phyloP scores from a whole-genome alignment of 257 asterid species.

The Solanum chmielewskii region DNA sequence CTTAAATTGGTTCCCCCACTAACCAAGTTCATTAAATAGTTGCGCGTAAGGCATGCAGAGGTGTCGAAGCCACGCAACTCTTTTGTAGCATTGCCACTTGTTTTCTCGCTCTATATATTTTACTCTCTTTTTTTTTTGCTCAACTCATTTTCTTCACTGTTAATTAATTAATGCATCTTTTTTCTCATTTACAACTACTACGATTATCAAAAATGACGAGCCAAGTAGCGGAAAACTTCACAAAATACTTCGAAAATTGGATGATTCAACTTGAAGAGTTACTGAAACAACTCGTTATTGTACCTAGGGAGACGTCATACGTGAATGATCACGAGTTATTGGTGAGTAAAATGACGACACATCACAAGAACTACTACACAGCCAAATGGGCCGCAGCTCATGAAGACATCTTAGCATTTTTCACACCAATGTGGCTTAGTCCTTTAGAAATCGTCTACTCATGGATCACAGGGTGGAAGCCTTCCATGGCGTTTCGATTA shows the following conservation, averaged over 20 bases:
- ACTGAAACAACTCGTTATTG: conserved; percentile 1
- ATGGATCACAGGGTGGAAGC: conserved; percentile 81
- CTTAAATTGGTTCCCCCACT: background rate
- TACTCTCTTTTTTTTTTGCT: background rate
- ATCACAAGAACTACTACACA: conserved; percentile 54
- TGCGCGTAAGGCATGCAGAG: background rate
- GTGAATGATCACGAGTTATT: background rate
- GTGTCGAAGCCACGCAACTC: background rate
- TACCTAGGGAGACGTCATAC: background rate
- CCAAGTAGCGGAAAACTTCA: conserved; percentile 22
- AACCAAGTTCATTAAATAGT: background rate
- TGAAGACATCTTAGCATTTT: conserved; percentile 44
- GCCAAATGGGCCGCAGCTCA: conserved; percentile 54
- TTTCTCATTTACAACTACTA: background rate
- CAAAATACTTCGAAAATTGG: conserved; percentile 43
- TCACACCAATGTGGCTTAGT: conserved; percentile 41
- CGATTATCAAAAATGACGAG: background rate
- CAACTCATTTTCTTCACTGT: background rate
- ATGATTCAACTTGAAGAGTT: conserved; percentile 41
- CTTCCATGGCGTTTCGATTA: conserved; percentile 39
- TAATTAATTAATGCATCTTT: background rate
- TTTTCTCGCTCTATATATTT: background rate
- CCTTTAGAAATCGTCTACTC: conserved; percentile 34
- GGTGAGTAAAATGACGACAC: conserved; percentile 35
- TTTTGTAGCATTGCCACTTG: background rate